Conservation (phyloP, 768 basidiomycete genomes). For the Suillus paluster region DNA sequence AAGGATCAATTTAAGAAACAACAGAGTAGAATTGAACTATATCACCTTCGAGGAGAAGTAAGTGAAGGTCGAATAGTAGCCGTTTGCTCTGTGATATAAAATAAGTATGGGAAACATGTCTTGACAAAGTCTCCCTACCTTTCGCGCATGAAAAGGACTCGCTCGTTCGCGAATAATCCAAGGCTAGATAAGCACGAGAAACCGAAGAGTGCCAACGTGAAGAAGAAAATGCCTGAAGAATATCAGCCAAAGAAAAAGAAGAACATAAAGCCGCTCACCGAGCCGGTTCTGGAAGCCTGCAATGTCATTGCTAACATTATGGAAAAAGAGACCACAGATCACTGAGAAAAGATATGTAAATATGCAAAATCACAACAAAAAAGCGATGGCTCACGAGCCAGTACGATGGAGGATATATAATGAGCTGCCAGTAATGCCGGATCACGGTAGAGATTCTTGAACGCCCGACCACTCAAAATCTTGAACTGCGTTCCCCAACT, state of each 20-base stretch:
- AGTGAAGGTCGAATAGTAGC: conserved; percentile 96
- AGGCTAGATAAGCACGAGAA: conserved; percentile 96
- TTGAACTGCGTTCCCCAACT: conserved; percentile 90
- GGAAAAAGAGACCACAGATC: conserved; percentile 93
- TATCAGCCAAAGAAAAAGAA: background rate
- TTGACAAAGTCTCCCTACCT: conserved; percentile 49
- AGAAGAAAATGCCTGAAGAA: conserved; percentile 86
- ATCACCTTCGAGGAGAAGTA: conserved; percentile 93
- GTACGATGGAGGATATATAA: conserved; percentile 80
- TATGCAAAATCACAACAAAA: conserved; percentile 4
- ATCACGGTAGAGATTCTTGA: conserved; percentile 97
- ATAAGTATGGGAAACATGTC: background rate
- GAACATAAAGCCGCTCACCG: conserved; percentile 45
- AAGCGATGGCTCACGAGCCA: conserved; percentile 70
- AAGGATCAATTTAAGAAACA: background rate
- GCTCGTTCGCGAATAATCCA: conserved; percentile 92
- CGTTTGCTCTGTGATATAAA: conserved; percentile 71
- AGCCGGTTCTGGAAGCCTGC: conserved; percentile 96
- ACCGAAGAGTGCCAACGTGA: conserved; percentile 94
- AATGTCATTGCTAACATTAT: conserved; percentile 89
- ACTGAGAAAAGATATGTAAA: conserved; percentile 47
- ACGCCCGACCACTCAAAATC: conserved; percentile 93
- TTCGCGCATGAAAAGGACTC: conserved; percentile 98
- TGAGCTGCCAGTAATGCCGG: conserved; percentile 91
- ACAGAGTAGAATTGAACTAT: background rate